These are phyloP conservation scores for Eleusine indica DNA, from an alignment of 176 grass and related monocot species.

Conservation along the genomic window DNA sequence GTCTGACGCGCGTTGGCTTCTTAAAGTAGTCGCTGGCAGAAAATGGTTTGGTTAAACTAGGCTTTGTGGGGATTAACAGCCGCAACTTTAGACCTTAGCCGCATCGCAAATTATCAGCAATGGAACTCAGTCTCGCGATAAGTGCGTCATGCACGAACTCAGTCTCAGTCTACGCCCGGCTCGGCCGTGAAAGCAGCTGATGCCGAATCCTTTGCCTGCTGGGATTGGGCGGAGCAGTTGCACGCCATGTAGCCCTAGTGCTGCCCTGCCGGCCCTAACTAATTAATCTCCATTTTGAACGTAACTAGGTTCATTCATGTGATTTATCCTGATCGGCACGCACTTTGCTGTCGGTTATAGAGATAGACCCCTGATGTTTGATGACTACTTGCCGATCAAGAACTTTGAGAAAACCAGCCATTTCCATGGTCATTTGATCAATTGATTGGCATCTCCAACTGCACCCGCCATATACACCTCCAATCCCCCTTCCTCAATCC, in stretches of 20 bases:
- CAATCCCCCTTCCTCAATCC: background rate
- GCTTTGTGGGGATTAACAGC: conserved; percentile 47
- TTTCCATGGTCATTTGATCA: background rate
- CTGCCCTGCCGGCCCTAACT: no score
- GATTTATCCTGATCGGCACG: background rate
- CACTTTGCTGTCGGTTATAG: no score
- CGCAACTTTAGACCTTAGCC: conserved; percentile 64
- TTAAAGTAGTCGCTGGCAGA: conserved; percentile 1
- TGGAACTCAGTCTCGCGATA: background rate
- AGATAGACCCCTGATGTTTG: no score
- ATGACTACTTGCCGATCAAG: no score
- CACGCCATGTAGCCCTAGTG: background rate
- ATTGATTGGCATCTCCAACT: background rate
- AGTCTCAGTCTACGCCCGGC: background rate
- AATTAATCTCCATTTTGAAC: no score
- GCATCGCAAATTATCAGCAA: conserved; percentile 16
- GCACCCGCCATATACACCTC: no score
- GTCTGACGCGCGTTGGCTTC: background rate
- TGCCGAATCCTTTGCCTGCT: conserved; percentile 25
- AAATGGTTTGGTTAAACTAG: conserved; percentile 36
- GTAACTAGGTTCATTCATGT: no score
- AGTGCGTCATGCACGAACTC: conserved; percentile 15
- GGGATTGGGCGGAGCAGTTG: conserved; percentile 4
- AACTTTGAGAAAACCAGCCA: no score
- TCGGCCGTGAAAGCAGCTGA: conserved; percentile 30